phyloP scores from a whole-genome alignment of 2,329 filamentous ascomycete species.

The Aspergillus costaricaensis region DNA sequence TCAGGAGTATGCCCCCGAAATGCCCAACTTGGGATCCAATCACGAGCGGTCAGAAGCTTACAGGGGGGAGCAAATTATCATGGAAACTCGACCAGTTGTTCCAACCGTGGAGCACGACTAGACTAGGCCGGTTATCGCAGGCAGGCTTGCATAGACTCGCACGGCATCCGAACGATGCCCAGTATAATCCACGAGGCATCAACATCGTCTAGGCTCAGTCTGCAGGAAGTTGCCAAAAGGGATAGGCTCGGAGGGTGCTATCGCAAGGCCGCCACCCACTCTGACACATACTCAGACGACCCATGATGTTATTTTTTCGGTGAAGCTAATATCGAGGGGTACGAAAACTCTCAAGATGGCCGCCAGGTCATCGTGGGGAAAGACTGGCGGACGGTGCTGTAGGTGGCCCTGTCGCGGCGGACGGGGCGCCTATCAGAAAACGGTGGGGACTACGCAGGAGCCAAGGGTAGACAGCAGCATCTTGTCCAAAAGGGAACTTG shows the following conservation, averaged over 20 bases:
- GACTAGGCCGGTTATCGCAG: constrained; percentile 20
- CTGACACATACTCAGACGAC: constrained; percentile 6
- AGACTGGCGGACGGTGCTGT: constrained; percentile 22
- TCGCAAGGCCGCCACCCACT: constrained; percentile 8
- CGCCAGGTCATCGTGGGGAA: constrained; percentile 31
- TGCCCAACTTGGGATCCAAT: constrained; percentile 23
- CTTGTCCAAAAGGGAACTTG: constrained; percentile 17
- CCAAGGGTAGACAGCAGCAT: constrained; percentile 19
- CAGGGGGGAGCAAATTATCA: constrained; percentile 10
- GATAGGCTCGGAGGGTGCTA: constrained; percentile 10
- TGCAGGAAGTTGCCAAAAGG: constrained; percentile 15
- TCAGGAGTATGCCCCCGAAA: constrained; percentile 14
- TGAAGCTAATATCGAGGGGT: constrained; percentile 23
- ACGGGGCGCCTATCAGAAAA: constrained; percentile 24
- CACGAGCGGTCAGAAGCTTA: constrained; percentile 15
- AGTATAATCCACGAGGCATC: constrained; percentile 14
- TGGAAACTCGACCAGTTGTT: constrained; percentile 13
- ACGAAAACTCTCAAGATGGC: constrained; percentile 14
- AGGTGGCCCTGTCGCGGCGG: constrained; percentile 22
- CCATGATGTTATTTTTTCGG: constrained; percentile 23
- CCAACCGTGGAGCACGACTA: constrained; percentile 11
- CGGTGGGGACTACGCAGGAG: constrained; percentile 21
- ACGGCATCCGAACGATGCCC: constrained; percentile 13
- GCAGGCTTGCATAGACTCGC: constrained; percentile 21
- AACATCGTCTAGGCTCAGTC: constrained; percentile 9